phyloP scores from a whole-genome alignment of 257 asterid genomes.

The Rehmannia glutinosa region DNA sequence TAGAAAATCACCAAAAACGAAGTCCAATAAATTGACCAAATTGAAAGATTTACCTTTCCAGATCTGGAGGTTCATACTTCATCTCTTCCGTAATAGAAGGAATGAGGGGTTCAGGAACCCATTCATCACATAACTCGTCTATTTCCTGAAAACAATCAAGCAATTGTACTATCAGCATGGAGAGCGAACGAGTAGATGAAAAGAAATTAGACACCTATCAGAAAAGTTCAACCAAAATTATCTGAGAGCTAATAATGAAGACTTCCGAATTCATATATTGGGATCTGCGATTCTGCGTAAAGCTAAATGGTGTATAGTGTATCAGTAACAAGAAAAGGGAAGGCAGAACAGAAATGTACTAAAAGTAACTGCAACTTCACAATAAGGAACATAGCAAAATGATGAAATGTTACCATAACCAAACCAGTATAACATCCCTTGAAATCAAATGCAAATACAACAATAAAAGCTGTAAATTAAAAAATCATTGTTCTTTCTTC shows the following conservation, averaged over 20 bases:
- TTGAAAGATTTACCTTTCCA: constrained; percentile 51
- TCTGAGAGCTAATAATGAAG: neutral
- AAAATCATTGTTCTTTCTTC: neutral
- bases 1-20: too few species aligned
- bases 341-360: neutral
- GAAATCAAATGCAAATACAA: neutral
- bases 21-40: too few species aligned
- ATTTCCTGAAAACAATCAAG: constrained; percentile 57
- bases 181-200: neutral
- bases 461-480: neutral
- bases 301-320: neutral
- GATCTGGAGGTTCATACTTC: constrained; percentile 65
- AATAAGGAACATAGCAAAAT: neutral
- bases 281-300: neutral
- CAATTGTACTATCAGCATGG: constrained; percentile 14
- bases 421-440: neutral
- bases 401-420: neutral
- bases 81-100: too few species aligned
- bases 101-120: too few species aligned
- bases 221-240: neutral
- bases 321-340: neutral
- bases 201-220: neutral
- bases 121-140: constrained; percentile 81
- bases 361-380: neutral
- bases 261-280: neutral